Conservation (phyloP, 192 early-diverging fungal species). For the Backusella sp. region DNA sequence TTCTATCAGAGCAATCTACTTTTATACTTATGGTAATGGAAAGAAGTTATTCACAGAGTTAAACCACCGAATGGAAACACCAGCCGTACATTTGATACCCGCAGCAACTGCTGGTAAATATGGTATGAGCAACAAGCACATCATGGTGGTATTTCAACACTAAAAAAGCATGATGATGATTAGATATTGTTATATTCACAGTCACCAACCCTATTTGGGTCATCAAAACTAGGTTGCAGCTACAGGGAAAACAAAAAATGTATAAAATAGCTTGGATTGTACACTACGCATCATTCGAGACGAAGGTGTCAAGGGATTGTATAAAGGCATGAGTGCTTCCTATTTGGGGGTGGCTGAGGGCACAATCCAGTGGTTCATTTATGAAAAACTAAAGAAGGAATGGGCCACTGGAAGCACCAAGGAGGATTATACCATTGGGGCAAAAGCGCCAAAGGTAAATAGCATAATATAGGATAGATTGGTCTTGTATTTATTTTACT, state of each 20-base stretch:
- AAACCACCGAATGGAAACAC: slow-evolving; percentile 75
- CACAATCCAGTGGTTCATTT: slow-evolving; percentile 94
- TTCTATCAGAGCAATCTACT: slow-evolving; percentile 86
- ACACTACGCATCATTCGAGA: slow-evolving; percentile 60
- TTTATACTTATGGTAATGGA: slow-evolving; percentile 88
- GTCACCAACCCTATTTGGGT: slow-evolving; percentile 98
- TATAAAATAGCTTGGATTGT: slow-evolving; percentile 87
- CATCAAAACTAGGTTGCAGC: slow-evolving; percentile 94
- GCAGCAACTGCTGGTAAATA: slow-evolving; percentile 47
- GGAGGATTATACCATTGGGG: slow-evolving; percentile 7
- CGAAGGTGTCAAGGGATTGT: slow-evolving; percentile 84
- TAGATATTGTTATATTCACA: slow-evolving; percentile 69
- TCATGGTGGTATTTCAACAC: slow-evolving; percentile 30
- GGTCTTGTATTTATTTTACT: neutral
- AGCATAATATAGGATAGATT: neutral
- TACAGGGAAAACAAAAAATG: slow-evolving; percentile 52
- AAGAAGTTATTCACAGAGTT: slow-evolving; percentile 76
- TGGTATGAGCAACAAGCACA: neutral
- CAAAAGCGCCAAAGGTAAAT: slow-evolving; percentile 32
- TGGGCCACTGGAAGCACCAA: neutral
- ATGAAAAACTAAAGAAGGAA: slow-evolving; percentile 85
- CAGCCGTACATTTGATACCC: slow-evolving; percentile 71
- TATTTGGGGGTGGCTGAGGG: slow-evolving; percentile 86
- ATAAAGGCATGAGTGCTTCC: slow-evolving; percentile 89
- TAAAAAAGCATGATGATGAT: slow-evolving; percentile 36